Evolutionary conservation across 1,284 basidiomycete genomes (phyloP).

Genomic region (Tilletia walkeri): DNA sequence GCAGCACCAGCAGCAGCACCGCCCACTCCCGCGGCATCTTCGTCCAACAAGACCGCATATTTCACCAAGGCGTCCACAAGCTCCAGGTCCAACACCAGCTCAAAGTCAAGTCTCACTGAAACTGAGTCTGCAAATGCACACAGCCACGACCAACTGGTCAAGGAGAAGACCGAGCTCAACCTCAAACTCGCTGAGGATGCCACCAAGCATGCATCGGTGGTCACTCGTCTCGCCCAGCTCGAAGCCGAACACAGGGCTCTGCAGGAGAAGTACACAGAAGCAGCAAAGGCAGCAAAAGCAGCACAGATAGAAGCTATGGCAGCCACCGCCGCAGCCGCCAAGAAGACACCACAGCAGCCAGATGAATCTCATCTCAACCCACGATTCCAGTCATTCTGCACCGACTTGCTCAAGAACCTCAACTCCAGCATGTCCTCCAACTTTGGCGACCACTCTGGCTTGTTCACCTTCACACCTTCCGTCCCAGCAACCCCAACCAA

Average conservation of each 20-base stretch:
- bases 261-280: too few species aligned
- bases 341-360: too few species aligned
- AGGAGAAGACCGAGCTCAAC: conserved; percentile 4
- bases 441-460: conserved; percentile 5
- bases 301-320: background rate
- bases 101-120: too few species aligned
- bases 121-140: too few species aligned
- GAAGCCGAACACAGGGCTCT: background rate
- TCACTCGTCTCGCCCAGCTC: conserved; percentile 14
- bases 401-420: conserved; percentile 19
- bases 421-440: conserved; percentile 1
- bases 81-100: too few species aligned
- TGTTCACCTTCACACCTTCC: conserved; percentile 2
- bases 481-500: background rate
- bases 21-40: too few species aligned
- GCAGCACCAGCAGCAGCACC: background rate
- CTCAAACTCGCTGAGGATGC: conserved; percentile 29
- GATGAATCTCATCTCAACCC: background rate
- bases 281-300: too few species aligned
- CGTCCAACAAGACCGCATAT: too few species aligned
- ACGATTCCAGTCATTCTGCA: conserved; percentile 15
- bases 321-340: background rate
- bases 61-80: too few species aligned
- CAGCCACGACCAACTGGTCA: background rate
- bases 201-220: conserved; percentile 26